These are phyloP conservation scores for Pleurozium schreberi DNA, from an alignment of 225 moss, liverwort and hornwort species.

Conservation along the genomic window DNA sequence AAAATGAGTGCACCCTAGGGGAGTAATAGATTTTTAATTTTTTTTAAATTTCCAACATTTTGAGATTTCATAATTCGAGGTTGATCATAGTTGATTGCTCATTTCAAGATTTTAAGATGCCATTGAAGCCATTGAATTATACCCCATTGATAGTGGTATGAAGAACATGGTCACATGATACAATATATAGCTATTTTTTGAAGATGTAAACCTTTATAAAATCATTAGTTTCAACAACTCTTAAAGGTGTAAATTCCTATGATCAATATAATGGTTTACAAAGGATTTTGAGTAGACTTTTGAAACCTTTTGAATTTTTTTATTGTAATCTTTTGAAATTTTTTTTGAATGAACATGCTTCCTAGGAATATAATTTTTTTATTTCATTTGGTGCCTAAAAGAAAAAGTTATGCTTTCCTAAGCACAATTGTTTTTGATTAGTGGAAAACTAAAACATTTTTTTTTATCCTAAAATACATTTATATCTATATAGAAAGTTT, in stretches of 20 bases:
- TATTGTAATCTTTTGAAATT: neutral
- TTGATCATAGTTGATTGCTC: neutral
- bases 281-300: neutral
- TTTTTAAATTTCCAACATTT: neutral
- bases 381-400: neutral
- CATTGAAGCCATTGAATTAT: neutral
- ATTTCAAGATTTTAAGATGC: neutral
- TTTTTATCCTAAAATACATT: neutral
- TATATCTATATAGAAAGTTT: rapidly evolving
- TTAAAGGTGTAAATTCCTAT: rapidly evolving
- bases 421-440: rapidly evolving
- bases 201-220: neutral
- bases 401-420: neutral
- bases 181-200: neutral
- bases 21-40: neutral
- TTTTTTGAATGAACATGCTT: neutral
- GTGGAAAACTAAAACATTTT: neutral
- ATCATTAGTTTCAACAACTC: neutral
- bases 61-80: neutral
- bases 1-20: too few relatives aligned
- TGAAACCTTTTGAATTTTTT: too few relatives aligned
- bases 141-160: neutral
- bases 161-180: neutral
- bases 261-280: too few relatives aligned
- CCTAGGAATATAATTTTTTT: neutral